Conservation (phyloP, 371 early-diverging fungal genomes). For the Lichtheimia hyalospora region DNA sequence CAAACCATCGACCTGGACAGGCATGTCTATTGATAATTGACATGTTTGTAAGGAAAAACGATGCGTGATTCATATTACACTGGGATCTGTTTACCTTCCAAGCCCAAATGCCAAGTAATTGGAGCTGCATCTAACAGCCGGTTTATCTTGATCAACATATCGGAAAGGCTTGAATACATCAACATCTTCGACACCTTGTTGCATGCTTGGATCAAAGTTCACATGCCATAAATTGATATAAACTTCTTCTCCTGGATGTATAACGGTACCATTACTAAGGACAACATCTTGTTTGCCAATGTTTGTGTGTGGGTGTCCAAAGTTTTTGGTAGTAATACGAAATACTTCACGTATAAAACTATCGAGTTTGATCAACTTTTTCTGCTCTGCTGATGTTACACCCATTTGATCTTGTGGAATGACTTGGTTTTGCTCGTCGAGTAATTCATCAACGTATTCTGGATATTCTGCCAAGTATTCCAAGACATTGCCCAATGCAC, state of each 20-base stretch:
- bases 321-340: conserved; percentile 20
- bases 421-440: conserved; percentile 39
- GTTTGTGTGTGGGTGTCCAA: conserved; percentile 30
- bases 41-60: background rate
- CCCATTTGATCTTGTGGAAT: conserved; percentile 15
- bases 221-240: conserved; percentile 26
- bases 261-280: conserved; percentile 38
- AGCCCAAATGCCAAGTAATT: conserved; percentile 53
- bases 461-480: background rate
- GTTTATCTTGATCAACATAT: conserved; percentile 37
- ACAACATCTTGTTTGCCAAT: conserved; percentile 21
- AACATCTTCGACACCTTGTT: conserved; percentile 25
- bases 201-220: conserved; percentile 3
- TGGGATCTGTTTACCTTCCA: conserved; percentile 36
- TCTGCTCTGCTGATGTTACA: conserved; percentile 26
- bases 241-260: conserved; percentile 41
- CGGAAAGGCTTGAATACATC: conserved; percentile 45
- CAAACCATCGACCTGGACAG: conserved; percentile 33
- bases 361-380: conserved; percentile 45
- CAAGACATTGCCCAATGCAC: background rate
- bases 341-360: conserved; percentile 50
- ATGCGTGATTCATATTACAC: too few species aligned
- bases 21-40: conserved; percentile 13
- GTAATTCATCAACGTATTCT: conserved; percentile 22
- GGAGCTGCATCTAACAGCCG: conserved; percentile 31